Percentiles rank a stretch among this genome's conserved stretches.
Conservation (phyloP, 768 basidiomycete genomes). For the Tulasnella calospora region DNA sequence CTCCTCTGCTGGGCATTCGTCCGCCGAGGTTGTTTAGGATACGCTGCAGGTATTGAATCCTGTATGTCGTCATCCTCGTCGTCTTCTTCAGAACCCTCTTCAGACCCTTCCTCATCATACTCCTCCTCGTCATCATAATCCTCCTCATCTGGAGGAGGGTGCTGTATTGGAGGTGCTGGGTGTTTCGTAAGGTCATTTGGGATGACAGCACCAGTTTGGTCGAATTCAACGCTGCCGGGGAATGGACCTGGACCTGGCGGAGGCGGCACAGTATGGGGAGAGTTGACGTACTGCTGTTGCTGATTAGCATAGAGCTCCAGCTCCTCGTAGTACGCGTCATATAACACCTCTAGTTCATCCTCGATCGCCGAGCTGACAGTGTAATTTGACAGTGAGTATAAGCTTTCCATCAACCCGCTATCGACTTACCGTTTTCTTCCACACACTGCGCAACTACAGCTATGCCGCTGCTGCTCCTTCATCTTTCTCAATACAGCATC, state of each 20-base stretch:
- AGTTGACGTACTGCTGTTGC: slow-evolving; percentile 91
- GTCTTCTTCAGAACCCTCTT: slow-evolving; percentile 63
- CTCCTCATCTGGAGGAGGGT: slow-evolving; percentile 41
- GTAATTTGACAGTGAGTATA: background rate
- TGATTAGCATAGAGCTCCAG: slow-evolving; percentile 98
- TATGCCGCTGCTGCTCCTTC: slow-evolving; percentile 99
- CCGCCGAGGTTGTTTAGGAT: slow-evolving; percentile 15
- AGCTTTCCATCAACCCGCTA: background rate
- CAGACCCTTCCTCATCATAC: slow-evolving; percentile 56
- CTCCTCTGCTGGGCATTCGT: slow-evolving; percentile 35
- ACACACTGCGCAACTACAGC: slow-evolving; percentile 92
- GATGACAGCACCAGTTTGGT: slow-evolving; percentile 73
- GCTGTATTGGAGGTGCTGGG: slow-evolving; percentile 26
- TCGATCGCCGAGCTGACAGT: slow-evolving; percentile 84
- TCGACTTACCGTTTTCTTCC: slow-evolving; percentile 85
- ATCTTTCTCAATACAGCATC: slow-evolving; percentile 96
- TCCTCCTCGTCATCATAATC: slow-evolving; percentile 38
- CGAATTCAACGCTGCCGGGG: slow-evolving; percentile 94
- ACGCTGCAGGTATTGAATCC: slow-evolving; percentile 26
- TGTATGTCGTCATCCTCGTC: slow-evolving; percentile 62
- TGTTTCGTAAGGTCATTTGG: slow-evolving; percentile 22
- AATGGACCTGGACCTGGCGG: slow-evolving; percentile 97
- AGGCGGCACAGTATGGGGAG: slow-evolving; percentile 81
- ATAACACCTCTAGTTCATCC: slow-evolving; percentile 99
- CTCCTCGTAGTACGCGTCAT: slow-evolving; percentile 99